phyloP scores from a whole-genome alignment of 1,139 yeast genomes.

The Saccharomyces uvarum region DNA sequence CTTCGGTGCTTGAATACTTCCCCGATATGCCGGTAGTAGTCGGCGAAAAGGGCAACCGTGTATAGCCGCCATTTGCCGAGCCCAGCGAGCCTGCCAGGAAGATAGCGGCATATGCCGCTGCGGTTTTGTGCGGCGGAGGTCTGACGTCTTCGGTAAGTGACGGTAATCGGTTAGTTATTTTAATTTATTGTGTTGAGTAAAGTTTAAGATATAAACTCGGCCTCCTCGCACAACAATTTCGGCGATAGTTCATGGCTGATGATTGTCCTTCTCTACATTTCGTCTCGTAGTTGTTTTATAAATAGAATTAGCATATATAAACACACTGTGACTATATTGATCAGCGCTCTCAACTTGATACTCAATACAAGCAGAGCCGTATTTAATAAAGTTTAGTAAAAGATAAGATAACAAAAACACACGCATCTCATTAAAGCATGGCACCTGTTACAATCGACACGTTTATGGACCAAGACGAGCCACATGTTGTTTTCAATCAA shows the following conservation, averaged over 20 bases:
- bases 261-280: not conserved
- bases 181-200: not conserved
- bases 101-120: not conserved
- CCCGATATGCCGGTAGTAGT: not conserved
- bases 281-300: too few species aligned
- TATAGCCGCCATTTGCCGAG: slow-evolving; percentile 1
- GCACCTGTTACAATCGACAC: not conserved
- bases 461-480: not conserved
- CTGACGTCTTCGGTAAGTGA: not conserved
- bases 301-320: not conserved
- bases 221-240: not conserved
- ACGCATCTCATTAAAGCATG: not conserved
- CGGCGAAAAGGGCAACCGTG: not conserved
- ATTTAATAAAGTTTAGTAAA: not conserved
- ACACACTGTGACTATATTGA: not conserved
- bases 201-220: not conserved
- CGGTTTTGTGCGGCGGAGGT: not conserved
- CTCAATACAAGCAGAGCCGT: not conserved
- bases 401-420: not conserved
- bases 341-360: not conserved
- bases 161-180: not conserved
- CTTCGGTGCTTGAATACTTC: not conserved
- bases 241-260: not conserved
- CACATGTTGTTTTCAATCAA: not conserved
- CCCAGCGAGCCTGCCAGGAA: not conserved